These are phyloP conservation scores for Coemansia biformis DNA, from an alignment of 192 early-diverging fungal genomes.

Conservation along the genomic window DNA sequence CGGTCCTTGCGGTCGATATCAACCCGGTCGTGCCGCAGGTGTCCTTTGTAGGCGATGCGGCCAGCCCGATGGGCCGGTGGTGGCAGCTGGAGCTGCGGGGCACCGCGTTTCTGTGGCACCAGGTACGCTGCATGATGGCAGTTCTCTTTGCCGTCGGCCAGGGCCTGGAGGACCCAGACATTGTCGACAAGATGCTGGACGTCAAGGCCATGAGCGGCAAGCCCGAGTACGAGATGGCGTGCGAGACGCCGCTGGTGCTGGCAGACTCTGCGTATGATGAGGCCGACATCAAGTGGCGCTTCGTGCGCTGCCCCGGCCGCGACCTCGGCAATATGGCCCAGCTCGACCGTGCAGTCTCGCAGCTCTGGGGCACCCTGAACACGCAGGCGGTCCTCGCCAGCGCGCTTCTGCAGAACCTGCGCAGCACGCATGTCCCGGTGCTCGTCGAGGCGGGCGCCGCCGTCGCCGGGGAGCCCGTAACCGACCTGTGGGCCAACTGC, in stretches of 20 bases:
- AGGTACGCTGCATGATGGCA: slow-evolving; percentile 95
- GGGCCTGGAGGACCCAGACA: slow-evolving; percentile 64
- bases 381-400: slow-evolving; percentile 35
- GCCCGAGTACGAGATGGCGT: slow-evolving; percentile 91
- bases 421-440: slow-evolving; percentile 13
- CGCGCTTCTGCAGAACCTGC: slow-evolving; percentile 38
- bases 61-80: slow-evolving; percentile 24
- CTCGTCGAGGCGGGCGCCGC: not conserved
- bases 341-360: slow-evolving; percentile 19
- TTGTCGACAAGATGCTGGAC: slow-evolving; percentile 69
- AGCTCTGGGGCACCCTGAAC: slow-evolving; percentile 29
- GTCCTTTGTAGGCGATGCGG: slow-evolving; percentile 18
- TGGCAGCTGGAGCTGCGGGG: slow-evolving; percentile 72
- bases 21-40: slow-evolving; percentile 40
- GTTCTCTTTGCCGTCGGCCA: slow-evolving; percentile 82
- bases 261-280: slow-evolving; percentile 75
- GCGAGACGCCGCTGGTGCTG: slow-evolving; percentile 81
- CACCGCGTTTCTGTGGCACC: slow-evolving; percentile 95
- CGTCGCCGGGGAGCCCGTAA: not conserved
- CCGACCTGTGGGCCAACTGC: slow-evolving; percentile 21
- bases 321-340: slow-evolving; percentile 26
- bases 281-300: slow-evolving; percentile 56
- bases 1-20: slow-evolving; percentile 61
- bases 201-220: slow-evolving; percentile 57
- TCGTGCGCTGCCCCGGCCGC: slow-evolving; percentile 34